Base-by-base conservation (phyloP, 441 rosid genomes). In the Gossypium lobatum region DNA sequence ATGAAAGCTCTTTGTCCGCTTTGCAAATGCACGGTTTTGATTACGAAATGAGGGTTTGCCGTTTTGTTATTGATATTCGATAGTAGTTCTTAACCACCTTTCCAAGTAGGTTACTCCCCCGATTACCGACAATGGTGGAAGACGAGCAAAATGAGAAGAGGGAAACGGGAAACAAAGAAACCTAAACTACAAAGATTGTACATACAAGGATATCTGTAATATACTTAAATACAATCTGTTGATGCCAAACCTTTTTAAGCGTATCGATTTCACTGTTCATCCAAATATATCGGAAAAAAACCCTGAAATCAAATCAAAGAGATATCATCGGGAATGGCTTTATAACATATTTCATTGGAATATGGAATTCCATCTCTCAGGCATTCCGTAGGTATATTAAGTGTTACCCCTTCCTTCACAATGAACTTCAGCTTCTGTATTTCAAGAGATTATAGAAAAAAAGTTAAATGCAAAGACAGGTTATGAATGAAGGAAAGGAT, bases 291-390 rank as follows among this genome's bases (percentile, higher is more conserved):
- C 8, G 8, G 8, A 1, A 6, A 31, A 31, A 31, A 31, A 31
- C 37, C 37, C 37, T 31, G 37, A 31, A 31, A 31, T 31, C 7
- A 31, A 31, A 31, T 31, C 37, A 31, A 5, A 31, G 7, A 23
- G 62, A 53, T 18, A 31, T 13, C 39, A 54, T 71, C 58, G 65
- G 64, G 74, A 71, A 37, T 7, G n/a, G 64, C 39, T 54, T 73
- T 45, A 52, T 73, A 65, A 16, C 64, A 16, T 18, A 10, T 14
- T 69, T 62, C 66, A 76, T 79, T 64, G 77, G 73, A 57, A 74
- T 5, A 21, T 31, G 78, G 58, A 18, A 58, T 66, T 72, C 26
- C 79, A 54, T 68, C 62, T 76, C 77, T 76, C 79, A 72, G 42
- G 71, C 59, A 59, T n/a, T 59, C 73, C 31, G 42, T 48, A 31